Evolutionary conservation across 2,329 filamentous ascomycete species (phyloP), one percentile per base, ranked within the genome.

Genomic region (Phyllosticta ampelicida): DNA sequence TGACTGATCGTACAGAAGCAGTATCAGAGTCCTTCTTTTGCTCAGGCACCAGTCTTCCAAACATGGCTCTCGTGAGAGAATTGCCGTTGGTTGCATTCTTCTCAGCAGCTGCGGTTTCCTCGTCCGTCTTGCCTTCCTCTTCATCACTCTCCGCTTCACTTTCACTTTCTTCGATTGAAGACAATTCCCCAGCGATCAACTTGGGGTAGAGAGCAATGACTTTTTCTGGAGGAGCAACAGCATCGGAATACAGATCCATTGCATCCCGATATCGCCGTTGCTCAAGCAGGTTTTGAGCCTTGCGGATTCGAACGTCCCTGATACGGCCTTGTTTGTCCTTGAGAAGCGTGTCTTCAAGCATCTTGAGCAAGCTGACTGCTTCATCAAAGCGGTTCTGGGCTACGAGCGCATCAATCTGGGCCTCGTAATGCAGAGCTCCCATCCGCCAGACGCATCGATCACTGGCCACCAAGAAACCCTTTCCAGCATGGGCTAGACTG

Each of bases 371-470:
- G 67, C 90, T 96, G 62, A 97, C 87, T 0, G 92, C 92, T 73
- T 99, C 95, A 65, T 99, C 92, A 57, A 91, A 89, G 61, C 83
- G 81, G 9, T 80, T 83, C 60, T 81, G 82, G 19, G 85, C 80
- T 1, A 95, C 84, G 23, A 99, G 79, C 63, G 94, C 84, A 60
- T 90, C 83, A 20, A 97, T 84, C 68, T 99, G 94, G 1, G 85
- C 84, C 69, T 96, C 89, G 68, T 99, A 99, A 63, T 91, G 87
- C 44, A 91, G 84, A 3, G 92, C 88, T 62, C 86, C 89, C 94
- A 99, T 97, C 65, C 94, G 87, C 94, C 94, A 99, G 44, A 99
- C 88, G 30, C 82, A 87, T 51, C 94, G 81, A 58, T 97, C 94
- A 68, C 92, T 96, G 19, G 87, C 86, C 55, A 97, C 90, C 60